Base-by-base conservation (phyloP, 2,329 filamentous ascomycete genomes). In the Stachybotrys echinatus region DNA sequence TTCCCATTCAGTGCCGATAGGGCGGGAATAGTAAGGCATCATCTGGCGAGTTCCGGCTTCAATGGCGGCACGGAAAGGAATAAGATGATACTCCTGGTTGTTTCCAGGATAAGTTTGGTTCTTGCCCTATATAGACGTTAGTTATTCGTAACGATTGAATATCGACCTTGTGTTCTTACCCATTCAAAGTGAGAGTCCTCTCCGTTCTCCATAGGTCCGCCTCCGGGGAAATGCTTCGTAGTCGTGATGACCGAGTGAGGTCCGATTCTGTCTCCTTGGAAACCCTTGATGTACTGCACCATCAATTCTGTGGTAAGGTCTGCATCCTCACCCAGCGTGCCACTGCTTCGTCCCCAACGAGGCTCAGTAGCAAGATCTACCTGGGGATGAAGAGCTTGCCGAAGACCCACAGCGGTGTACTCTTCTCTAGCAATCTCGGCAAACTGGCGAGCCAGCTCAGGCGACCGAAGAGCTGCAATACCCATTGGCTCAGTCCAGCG, bases 181-280 rank as follows among this genome's bases (percentile, higher is more conserved):
- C 42, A 45, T 27, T 47, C 59, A 54, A 77, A 78, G 48, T 79
- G 76, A 4, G 72, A 70, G 54, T 78, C 76, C 49, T 77, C 73
- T 21, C 76, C 76, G 49, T 74, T 65, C 53, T 74, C 61, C 53
- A 73, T 66, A 0, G 75, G 72, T 0, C 75, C 76, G n/a, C 68
- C 73, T 6, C 76, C 76, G 0, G 75, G 75, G 54, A 79, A 79
- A 54, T 79, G 75, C 59, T 79, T 79, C 0, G 74, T 75, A 10
- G 76, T 67, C 0, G 75, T 75, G 2, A 66, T 69, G 8, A 77
- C 68, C 5, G 70, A 73, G 23, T 67, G 53, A 0, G 59, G 50
- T 2, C 74, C 73, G 17, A 75, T 59, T 17, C 63, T 57, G 4
- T 66, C 62, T 4, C 70, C 72, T 23, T 74, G 73, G 52, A 77